phyloP scores from a whole-genome alignment of 78 protist species.

The Dictyostelium brefeldianum region DNA sequence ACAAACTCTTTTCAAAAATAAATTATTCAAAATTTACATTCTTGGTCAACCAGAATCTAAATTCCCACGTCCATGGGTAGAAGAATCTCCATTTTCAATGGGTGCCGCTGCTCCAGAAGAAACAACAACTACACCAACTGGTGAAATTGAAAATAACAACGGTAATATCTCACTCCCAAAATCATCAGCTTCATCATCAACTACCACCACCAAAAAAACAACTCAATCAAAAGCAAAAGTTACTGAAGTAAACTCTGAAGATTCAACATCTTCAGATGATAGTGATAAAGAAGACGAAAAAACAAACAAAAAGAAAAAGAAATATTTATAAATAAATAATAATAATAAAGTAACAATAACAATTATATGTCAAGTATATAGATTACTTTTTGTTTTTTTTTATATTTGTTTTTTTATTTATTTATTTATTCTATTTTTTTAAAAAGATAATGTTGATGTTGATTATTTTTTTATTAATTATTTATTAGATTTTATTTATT shows the following conservation, averaged over 20 bases:
- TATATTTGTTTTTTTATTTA: background rate
- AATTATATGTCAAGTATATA: background rate
- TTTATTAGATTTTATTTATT: background rate
- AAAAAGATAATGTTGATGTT: background rate
- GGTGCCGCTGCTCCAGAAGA: slow-evolving; percentile 18
- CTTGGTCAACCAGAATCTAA: slow-evolving; percentile 56
- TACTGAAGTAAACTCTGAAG: background rate
- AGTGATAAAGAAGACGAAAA: slow-evolving; percentile 9
- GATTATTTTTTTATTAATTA: background rate
- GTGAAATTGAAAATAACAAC: background rate
- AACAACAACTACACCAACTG: background rate
- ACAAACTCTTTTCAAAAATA: slow-evolving; percentile 50
- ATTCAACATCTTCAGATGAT: background rate
- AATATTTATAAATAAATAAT: slow-evolving; percentile 33
- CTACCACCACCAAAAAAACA: background rate
- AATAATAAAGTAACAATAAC: background rate
- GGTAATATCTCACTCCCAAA: background rate
- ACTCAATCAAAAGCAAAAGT: background rate
- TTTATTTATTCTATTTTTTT: no score
- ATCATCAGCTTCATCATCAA: background rate
- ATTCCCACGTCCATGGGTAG: slow-evolving; percentile 71
- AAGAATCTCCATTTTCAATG: slow-evolving; percentile 60
- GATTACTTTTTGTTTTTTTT: background rate
- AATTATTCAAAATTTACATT: slow-evolving; percentile 66
- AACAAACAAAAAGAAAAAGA: slow-evolving; percentile 16